These are phyloP conservation scores for Alternaria brassicae DNA, from an alignment of 2,329 filamentous ascomycete species.

Conservation along the genomic window DNA sequence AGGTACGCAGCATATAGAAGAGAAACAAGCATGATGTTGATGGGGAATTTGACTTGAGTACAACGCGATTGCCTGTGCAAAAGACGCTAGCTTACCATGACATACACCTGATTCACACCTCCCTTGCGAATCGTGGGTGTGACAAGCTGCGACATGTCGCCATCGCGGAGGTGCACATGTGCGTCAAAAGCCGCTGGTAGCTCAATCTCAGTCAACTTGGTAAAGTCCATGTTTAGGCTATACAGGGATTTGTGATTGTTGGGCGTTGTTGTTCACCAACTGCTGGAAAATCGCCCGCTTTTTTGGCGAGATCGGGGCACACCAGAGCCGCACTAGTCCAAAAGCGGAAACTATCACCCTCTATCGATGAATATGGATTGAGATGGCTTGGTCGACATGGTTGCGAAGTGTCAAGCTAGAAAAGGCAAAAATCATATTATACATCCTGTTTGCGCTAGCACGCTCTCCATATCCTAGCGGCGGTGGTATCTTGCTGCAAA, in stretches of 20 bases:
- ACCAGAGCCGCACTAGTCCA: background rate
- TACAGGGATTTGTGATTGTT: background rate
- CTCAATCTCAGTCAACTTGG: conserved; percentile 54
- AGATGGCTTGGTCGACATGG: background rate
- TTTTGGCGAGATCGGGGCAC: conserved; percentile 4
- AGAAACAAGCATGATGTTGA: background rate
- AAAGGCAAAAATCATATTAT: background rate
- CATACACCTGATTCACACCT: conserved; percentile 62
- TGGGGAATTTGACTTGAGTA: background rate
- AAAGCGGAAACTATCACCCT: background rate
- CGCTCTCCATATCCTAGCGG: background rate
- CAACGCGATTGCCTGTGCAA: background rate
- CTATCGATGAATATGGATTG: no score
- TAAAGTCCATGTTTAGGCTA: conserved; percentile 45
- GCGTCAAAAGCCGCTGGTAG: conserved; percentile 59
- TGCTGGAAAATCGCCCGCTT: background rate
- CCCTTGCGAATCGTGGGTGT: conserved; percentile 59
- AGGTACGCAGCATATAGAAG: background rate
- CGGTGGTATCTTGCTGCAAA: background rate
- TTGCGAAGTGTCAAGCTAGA: background rate
- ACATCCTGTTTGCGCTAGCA: background rate
- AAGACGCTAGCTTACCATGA: conserved; percentile 55
- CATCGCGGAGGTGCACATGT: conserved; percentile 61
- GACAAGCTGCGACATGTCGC: conserved; percentile 60
- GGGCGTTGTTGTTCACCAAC: background rate